phyloP scores from a whole-genome alignment of 345 rosid species.

The Pelargonium nanum region DNA sequence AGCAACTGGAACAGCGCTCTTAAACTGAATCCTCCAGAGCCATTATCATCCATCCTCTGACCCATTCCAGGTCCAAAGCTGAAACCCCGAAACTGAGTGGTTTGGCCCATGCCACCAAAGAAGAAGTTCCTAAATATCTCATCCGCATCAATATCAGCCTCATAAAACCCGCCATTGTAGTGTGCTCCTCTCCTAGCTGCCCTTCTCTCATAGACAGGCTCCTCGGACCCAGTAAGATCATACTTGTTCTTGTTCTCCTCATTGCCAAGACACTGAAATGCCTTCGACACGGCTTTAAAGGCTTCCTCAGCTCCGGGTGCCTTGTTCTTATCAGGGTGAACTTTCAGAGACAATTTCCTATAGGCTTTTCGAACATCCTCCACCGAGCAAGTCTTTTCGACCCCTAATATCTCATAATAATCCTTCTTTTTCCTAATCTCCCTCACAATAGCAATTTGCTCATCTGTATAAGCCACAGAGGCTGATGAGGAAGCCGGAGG shows the following conservation, averaged over 20 bases:
- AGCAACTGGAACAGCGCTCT: constrained; percentile 55
- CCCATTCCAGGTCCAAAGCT: constrained; percentile 57
- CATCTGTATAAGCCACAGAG: constrained; percentile 38
- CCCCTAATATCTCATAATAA: constrained; percentile 63
- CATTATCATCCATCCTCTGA: constrained; percentile 30
- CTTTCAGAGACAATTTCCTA: constrained; percentile 76
- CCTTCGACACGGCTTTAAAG: constrained; percentile 72
- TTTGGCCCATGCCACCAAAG: constrained; percentile 63
- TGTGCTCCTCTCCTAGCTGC: constrained; percentile 30
- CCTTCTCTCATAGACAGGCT: constrained; percentile 44
- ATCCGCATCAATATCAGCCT: constrained; percentile 72
- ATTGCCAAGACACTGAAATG: constrained; percentile 84
- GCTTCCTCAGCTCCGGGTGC: constrained; percentile 96
- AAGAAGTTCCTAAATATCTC: constrained; percentile 93
- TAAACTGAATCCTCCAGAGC: constrained; percentile 40
- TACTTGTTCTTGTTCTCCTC: constrained; percentile 60
- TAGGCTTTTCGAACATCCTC: constrained; percentile 85
- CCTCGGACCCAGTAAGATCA: constrained; percentile 69
- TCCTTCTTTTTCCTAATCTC: constrained; percentile 61
- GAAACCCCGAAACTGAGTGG: constrained; percentile 48
- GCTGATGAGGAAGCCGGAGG: constrained; percentile 17
- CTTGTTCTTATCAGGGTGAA: constrained; percentile 88
- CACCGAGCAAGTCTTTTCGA: constrained; percentile 50
- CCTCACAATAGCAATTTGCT: constrained; percentile 55
- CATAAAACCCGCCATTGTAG: constrained; percentile 53